Evolutionary conservation across 2,329 filamentous ascomycete species (phyloP).

Genomic region (Cadophora sp.): DNA sequence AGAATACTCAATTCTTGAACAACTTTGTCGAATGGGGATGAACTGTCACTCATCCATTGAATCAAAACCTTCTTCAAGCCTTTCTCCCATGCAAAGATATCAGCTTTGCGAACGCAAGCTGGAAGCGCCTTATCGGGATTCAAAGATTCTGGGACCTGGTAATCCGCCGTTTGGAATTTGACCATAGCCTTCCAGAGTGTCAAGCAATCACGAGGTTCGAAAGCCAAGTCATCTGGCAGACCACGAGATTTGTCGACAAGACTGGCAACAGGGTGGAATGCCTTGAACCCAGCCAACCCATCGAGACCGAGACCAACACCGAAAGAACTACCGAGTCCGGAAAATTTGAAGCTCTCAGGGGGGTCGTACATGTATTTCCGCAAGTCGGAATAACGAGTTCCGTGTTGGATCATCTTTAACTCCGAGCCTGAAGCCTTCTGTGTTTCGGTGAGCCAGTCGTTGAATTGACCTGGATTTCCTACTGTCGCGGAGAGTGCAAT

Average conservation of each 20-base stretch:
- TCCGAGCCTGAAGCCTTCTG: slow-evolving; percentile 69
- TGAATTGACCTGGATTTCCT: slow-evolving; percentile 76
- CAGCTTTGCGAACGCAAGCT: slow-evolving; percentile 64
- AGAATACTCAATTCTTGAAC: slow-evolving; percentile 53
- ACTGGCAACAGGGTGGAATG: slow-evolving; percentile 69
- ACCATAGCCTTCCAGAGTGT: slow-evolving; percentile 69
- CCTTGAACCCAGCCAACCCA: slow-evolving; percentile 41
- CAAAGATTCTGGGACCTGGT: slow-evolving; percentile 57
- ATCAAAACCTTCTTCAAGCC: slow-evolving; percentile 63
- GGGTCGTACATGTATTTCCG: slow-evolving; percentile 75
- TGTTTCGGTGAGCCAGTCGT: slow-evolving; percentile 68
- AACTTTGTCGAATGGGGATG: slow-evolving; percentile 52
- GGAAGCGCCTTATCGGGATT: slow-evolving; percentile 58
- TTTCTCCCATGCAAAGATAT: slow-evolving; percentile 71
- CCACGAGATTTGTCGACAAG: slow-evolving; percentile 67
- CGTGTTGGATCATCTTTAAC: slow-evolving; percentile 72
- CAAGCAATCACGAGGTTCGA: slow-evolving; percentile 76
- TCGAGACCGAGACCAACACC: slow-evolving; percentile 54
- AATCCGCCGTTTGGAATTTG: slow-evolving; percentile 59
- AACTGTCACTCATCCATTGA: slow-evolving; percentile 63
- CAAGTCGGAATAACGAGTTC: slow-evolving; percentile 76
- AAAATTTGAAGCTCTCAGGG: slow-evolving; percentile 50
- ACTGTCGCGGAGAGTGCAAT: slow-evolving; percentile 83
- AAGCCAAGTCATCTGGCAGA: slow-evolving; percentile 69
- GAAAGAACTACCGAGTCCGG: slow-evolving; percentile 46